Base-by-base conservation (phyloP, 257 asterid genomes). In the Scutellaria barbata region DNA sequence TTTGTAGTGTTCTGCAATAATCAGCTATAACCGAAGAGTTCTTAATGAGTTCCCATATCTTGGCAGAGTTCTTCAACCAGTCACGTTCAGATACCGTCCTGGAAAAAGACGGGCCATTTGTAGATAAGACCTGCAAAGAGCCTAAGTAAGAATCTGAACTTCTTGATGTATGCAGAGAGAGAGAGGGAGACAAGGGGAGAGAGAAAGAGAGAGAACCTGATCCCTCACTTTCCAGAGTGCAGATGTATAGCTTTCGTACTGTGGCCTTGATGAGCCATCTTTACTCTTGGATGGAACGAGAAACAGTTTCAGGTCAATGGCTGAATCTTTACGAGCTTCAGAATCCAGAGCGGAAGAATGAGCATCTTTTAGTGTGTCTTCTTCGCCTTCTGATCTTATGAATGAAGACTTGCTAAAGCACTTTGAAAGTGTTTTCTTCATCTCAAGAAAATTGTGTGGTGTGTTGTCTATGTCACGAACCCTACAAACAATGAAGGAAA, bases 61-160 rank as follows among this genome's bases (percentile, higher is more conserved):
- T 94, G 20, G 92, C 89, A 47, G 96, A 91, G 77, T 94, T 94
- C 90, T 89, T 91, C 83, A 94, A 74, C 99, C 99, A 94, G 67
- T 91, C 97, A 0, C 97, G 96, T 77, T 94, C 99, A 8, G 97
- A 94, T 61, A 91, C 86, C 6, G 85, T 83, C 80, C 97, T 89
- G 14, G 92, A 79, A 76, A 91, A 94, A 1, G 95, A 79, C 3
- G 96, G 81, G 18, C 86, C 76, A 66, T 75, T 82, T 92, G 81
- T 91, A 0, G 97, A 88, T 76, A 94, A 62, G 63, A 94, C 89
- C 97, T 92, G 86, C 58, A 75, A 51, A 66, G 57, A 22, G 33
- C 35, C 35, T 22, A 7, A 60, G 39, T 41, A 48, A 65, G 25
- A 18, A 55, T n/a, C 73, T 13, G 11, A 53, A 30, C 22, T 66